Evolutionary conservation across 257 asterid species (phyloP), one percentile per base, ranked within the genome.

Genomic region (Jaltomata sinuosa): DNA sequence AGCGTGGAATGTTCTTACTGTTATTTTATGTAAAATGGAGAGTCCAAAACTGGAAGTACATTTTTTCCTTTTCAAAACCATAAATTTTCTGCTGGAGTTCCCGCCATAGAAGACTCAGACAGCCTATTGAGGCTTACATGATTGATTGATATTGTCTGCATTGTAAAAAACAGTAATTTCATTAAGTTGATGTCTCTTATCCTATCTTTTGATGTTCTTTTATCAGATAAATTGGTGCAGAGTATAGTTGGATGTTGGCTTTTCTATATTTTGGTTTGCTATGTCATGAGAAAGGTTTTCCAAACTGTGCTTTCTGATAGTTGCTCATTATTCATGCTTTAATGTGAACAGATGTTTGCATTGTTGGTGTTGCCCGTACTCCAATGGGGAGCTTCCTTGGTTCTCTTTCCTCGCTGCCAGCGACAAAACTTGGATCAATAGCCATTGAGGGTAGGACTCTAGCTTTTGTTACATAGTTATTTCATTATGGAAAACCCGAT

Each of bases 371-470:
- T 87, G 96, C 98, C 76, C 96, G 99, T 67, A 94, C 99, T 55
- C 98, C 99, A 79, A 92, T 97, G 98, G 99, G 98, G 64, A 95
- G 91, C 62, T 97, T 97, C 83, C 97, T 97, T 22, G 98, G 99
- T 69, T 86, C 97, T 85, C 97, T 97, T 87, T 97, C 99, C 42
- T 95, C 98, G 38, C 12, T 97, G 79, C 62, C 99, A 45, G 98
- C 99, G 79, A 95, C 98, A 79, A 97, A 95, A 90, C 98, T 97
- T 82, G 99, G 98, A 87, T 97, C 98, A 55, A 84, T 91, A 88
- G 99, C 96, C 65, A 97, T 97, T 85, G 91, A 91, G 90, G 84
- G 99, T 97, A 97, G 91, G 89, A 85, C 86, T 81, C 47, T 82
- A 18, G 67, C 34, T 81, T 40, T 84, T 61, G 81, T 77, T 7